Base-by-base conservation (phyloP, 2,329 filamentous ascomycete genomes). In the Proliferodiscus dingleyae region DNA sequence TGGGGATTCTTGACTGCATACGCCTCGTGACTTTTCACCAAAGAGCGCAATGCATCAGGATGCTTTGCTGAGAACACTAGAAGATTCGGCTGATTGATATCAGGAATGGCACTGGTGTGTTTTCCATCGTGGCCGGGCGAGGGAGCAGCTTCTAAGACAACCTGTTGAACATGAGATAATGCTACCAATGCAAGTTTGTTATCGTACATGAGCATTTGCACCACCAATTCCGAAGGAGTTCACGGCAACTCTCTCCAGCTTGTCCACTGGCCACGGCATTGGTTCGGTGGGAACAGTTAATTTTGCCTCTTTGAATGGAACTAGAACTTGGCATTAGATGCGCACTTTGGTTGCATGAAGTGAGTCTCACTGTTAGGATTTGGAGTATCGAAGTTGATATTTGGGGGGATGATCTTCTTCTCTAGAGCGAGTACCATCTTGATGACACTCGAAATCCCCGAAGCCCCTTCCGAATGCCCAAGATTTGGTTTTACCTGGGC, bases 181-280 rank as follows among this genome's bases (percentile, higher is more conserved):
- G 10, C 3, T 24, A 37, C 29, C 7, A 33, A 33, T 11, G 7
- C 19, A 21, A 22, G 24, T 23, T 5, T 50, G 43, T 15, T 47
- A 23, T 19, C 43, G 32, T 16, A 39, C 62, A 51, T 69, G 66
- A 1, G 60, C 61, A 50, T 58, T 58, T 2, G 52, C 50, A 2
- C 55, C 55, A 15, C 55, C 55, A 26, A 52, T 54, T 10, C 55
- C 55, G 33, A 56, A 58, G 8, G 41, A 49, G 29, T 58, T 58
- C 6, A 58, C 40, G 49, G 71, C 73, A 49, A 73, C 66, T 52
- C 69, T 71, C 48, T 69, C 69, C 64, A 74, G 74, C 38, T 15
- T 15, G 3, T 22, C 24, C 18, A 13, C 11, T 24, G 49, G 49
- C 49, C 49, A 51, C 9, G 45, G 45, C 10, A 36, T 23, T 10